These are phyloP conservation scores for Carex arenaria DNA, from an alignment of 202 grass and related monocot genomes.

Conservation along the genomic window DNA sequence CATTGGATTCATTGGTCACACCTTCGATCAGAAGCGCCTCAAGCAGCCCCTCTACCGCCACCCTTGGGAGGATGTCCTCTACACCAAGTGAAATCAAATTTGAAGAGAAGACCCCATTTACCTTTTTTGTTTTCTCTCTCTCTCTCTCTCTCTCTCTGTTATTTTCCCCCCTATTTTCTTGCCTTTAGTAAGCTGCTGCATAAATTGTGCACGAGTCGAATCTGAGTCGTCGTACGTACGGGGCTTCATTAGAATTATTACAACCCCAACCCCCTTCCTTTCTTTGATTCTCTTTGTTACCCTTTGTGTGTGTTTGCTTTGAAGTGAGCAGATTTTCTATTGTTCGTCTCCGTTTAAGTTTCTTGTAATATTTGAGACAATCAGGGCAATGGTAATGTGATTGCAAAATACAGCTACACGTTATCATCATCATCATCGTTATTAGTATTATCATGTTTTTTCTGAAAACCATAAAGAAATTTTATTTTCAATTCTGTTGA, in stretches of 20 bases:
- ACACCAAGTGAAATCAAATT: slow-evolving; percentile 69
- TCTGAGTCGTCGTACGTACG: background rate
- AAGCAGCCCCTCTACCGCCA: slow-evolving; percentile 97
- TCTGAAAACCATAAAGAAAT: background rate
- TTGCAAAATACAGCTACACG: background rate
- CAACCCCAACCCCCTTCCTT: background rate
- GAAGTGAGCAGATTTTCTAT: background rate
- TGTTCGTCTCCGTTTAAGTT: background rate
- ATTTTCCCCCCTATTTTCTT: background rate
- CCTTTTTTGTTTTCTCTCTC: background rate
- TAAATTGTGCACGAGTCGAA: slow-evolving; percentile 17
- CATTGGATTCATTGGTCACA: slow-evolving; percentile 83
- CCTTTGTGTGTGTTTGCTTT: background rate
- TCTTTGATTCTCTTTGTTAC: background rate
- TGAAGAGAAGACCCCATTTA: background rate
- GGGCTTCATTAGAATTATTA: background rate
- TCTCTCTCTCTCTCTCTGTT: background rate
- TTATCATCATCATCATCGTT: background rate
- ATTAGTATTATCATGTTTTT: background rate
- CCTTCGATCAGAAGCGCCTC: slow-evolving; percentile 94
- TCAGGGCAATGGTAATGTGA: slow-evolving; percentile 7
- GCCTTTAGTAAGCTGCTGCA: slow-evolving; percentile 8
- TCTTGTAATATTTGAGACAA: slow-evolving; percentile 1
- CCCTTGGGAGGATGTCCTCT: slow-evolving; percentile 97
- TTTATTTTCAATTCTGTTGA: too few species aligned